Percentiles rank a stretch among this genome's conserved stretches.
phyloP scores from a whole-genome alignment of 106 monocot species.

The Platanthera guangdongensis region DNA sequence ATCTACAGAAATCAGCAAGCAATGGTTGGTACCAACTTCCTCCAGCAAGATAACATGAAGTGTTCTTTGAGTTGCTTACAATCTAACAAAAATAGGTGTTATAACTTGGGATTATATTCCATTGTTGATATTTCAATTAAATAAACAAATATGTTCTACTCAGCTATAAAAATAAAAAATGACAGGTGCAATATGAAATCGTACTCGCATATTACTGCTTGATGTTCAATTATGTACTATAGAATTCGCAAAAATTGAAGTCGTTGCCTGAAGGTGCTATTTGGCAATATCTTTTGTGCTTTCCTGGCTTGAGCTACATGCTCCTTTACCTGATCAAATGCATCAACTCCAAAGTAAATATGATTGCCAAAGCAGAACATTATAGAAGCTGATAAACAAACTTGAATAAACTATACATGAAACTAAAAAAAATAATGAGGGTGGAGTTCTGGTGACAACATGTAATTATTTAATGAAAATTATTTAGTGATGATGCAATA shows the following conservation, averaged over 20 bases:
- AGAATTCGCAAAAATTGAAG: constrained; percentile 88
- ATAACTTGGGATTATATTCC: not conserved
- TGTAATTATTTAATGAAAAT: too few relatives aligned
- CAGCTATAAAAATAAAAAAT: constrained; percentile 3
- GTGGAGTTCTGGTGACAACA: not conserved
- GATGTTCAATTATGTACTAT: constrained; percentile 97
- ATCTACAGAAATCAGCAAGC: not conserved
- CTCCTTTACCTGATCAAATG: constrained; percentile 62
- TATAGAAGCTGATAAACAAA: not conserved
- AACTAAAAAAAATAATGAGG: not conserved
- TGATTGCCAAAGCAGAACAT: not conserved
- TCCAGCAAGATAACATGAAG: not conserved
- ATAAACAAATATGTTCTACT: not conserved
- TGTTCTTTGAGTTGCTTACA: not conserved
- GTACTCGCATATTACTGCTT: constrained; percentile 98
- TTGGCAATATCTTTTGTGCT: constrained; percentile 91
- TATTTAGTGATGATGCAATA: too few relatives aligned
- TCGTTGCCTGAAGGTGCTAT: constrained; percentile 83
- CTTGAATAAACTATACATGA: not conserved
- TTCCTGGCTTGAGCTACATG: constrained; percentile 94
- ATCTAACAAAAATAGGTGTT: not conserved
- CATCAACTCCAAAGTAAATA: not conserved
- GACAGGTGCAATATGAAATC: not conserved
- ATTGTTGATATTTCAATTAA: not conserved
- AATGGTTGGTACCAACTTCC: not conserved